These are phyloP conservation scores for Phytophthora citrophthora DNA, from an alignment of 352 stramenopile species.

Conservation along the genomic window DNA sequence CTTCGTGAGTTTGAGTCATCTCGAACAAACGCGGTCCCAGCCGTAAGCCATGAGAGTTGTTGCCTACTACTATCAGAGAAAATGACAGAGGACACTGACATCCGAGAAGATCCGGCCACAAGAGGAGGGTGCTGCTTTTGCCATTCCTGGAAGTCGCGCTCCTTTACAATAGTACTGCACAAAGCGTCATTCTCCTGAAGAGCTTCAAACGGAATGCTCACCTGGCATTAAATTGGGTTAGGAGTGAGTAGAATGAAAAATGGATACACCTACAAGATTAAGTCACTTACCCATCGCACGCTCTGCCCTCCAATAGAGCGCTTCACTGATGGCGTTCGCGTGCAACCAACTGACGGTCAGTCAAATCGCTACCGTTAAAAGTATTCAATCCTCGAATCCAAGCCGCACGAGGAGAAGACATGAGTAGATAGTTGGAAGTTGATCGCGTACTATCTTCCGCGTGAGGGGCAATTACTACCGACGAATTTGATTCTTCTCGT, in stretches of 20 bases:
- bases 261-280: background rate
- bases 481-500: conserved; percentile 19
- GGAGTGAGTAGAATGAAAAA: background rate
- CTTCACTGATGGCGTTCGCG: conserved; percentile 74
- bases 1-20: conserved; percentile 28
- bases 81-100: conserved; percentile 37
- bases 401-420: conserved; percentile 35
- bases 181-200: conserved; percentile 37
- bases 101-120: conserved; percentile 13
- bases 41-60: conserved; percentile 36
- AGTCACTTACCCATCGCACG: conserved; percentile 51
- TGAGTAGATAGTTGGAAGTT: conserved; percentile 37
- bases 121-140: conserved; percentile 14
- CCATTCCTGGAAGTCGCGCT: conserved; percentile 41
- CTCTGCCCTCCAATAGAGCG: conserved; percentile 46
- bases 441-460: conserved; percentile 21
- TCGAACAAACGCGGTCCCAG: conserved; percentile 41
- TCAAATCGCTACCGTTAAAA: conserved; percentile 35
- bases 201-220: conserved; percentile 38
- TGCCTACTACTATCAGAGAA: conserved; percentile 33
- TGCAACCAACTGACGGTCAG: conserved; percentile 60
- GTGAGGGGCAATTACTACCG: conserved; percentile 14
- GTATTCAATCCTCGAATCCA: conserved; percentile 15
- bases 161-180: conserved; percentile 38
- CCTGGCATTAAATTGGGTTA: conserved; percentile 18